Evolutionary conservation across 345 rosid species (phyloP), one percentile per base, ranked within the genome.

Genomic region (Kernera saxatilis): DNA sequence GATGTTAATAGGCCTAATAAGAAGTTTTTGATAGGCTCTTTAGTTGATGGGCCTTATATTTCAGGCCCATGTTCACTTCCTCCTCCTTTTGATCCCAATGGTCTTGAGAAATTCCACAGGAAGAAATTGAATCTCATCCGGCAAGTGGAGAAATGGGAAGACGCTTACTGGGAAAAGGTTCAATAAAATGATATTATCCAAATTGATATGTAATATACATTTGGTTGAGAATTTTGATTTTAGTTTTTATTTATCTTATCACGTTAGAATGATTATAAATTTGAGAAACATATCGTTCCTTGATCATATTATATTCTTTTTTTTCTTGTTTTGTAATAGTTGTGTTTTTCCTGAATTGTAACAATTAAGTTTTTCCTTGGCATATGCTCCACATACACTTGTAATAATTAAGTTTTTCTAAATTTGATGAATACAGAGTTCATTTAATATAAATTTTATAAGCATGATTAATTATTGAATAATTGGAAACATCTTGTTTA

Each of bases 121-220:
- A 85, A 74, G 29, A 82, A 82, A 51, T 9, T 61, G 44, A 78
- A 71, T 48, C 78, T 85, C 15, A 74, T 74, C 1, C 58, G 72
- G 36, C 75, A 76, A 79, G 96, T 84, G 46, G 84, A 83, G 74
- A 82, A 77, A 41, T 85, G 90, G 96, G 96, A 87, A 71, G 71
- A 82, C 11, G 46, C 58, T 41, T 85, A 79, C 35, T 82, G 87
- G 85, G 44, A 78, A 54, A 71, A 52, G 8, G 33, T 48, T 48
- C 10, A 36, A 5, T 74, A 40, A 56, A 52, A 21, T 22, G 17
- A 56, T 13, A 33, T 5, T 17, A 29, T 33, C n/a, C 19, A 13
- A 26, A 30, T 9, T 27, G 25, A 50, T 61, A 3, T n/a, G 25
- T 53, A 29, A 1, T 41, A 14, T 45, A 10, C 15, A 30, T 10